Base-by-base conservation (phyloP, 2,329 filamentous ascomycete genomes). In the Phyllosticta citriasiana region DNA sequence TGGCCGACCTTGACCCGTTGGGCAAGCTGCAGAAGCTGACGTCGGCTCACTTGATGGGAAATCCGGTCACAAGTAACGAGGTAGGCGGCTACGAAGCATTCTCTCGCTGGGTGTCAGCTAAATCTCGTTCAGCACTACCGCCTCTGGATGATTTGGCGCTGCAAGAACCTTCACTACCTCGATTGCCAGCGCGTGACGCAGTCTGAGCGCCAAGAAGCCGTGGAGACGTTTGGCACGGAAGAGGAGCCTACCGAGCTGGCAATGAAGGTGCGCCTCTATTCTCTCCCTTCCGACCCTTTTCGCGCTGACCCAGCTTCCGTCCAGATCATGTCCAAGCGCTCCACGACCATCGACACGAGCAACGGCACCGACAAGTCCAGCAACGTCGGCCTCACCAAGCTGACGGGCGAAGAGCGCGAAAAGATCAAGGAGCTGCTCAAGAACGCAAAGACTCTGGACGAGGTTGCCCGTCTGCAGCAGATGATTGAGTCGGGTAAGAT, bases 121-220 rank as follows among this genome's bases (percentile, higher is more conserved):
- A 14, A 30, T 16, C 16, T 76, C 35, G 26, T 22, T 35, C 64
- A 97, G 91, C 80, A 97, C 76, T 99, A 97, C 78, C 88, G 94
- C 59, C 88, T 88, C 73, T 99, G 90, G 88, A 79, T 96, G 27
- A 83, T 99, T 63, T 97, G 89, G 88, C 84, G 87, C 65, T 90
- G 88, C 72, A 91, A 91, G 0, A 82, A 81, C 4, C 85, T 99
- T 53, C 87, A 93, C 53, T 97, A 96, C 75, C 82, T 99, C 56
- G 94, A 99, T 76, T 97, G 91, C 73, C 82, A 85, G 67, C 96
- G 96, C 76, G 91, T 99, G 57, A 95, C 91, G 75, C 85, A 94
- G 65, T 85, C 82, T 0, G 94, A 99, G 80, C 85, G 92, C 53
- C 78, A 84, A 65, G 83, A 86, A 67, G 91, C 91, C 0, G 80